These are phyloP conservation scores for Phytophthora litchii DNA, from an alignment of 352 stramenopile genomes.

Conservation along the genomic window DNA sequence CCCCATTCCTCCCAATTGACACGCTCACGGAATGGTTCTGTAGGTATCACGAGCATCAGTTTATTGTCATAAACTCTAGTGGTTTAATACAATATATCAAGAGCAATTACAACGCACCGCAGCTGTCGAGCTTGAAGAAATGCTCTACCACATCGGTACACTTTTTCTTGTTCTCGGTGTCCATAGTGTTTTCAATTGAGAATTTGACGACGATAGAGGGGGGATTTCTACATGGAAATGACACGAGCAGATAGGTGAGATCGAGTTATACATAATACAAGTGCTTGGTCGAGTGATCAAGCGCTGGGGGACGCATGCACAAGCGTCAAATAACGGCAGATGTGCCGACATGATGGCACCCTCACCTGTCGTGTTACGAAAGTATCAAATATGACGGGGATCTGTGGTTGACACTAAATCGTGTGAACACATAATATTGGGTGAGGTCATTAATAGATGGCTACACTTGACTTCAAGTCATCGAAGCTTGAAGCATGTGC, in stretches of 20 bases:
- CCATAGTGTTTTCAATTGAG: conserved; percentile 41
- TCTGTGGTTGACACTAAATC: conserved; percentile 7
- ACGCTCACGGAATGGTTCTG: conserved; percentile 85
- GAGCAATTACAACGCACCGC: conserved; percentile 39
- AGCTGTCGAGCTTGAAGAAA: conserved; percentile 83
- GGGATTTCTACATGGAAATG: conserved; percentile 11
- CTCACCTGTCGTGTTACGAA: conserved; percentile 26
- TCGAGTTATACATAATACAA: neutral
- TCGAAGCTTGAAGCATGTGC: conserved; percentile 10
- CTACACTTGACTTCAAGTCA: conserved; percentile 9
- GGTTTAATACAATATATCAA: neutral
- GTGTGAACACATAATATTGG: neutral
- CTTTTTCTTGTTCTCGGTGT: conserved; percentile 82
- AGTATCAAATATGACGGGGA: conserved; percentile 7
- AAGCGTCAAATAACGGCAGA: neutral
- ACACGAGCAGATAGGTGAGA: conserved; percentile 14
- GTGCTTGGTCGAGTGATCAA: neutral
- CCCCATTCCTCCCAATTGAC: conserved; percentile 92
- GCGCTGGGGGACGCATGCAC: neutral
- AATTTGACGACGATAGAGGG: conserved; percentile 3
- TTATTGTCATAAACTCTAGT: neutral
- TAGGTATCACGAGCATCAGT: conserved; percentile 4
- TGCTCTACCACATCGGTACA: conserved; percentile 81
- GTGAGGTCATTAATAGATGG: conserved; percentile 17
- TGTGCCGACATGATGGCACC: neutral